These are phyloP conservation scores for Crotalaria pallida DNA, from an alignment of 306 rosid genomes.

Conservation along the genomic window DNA sequence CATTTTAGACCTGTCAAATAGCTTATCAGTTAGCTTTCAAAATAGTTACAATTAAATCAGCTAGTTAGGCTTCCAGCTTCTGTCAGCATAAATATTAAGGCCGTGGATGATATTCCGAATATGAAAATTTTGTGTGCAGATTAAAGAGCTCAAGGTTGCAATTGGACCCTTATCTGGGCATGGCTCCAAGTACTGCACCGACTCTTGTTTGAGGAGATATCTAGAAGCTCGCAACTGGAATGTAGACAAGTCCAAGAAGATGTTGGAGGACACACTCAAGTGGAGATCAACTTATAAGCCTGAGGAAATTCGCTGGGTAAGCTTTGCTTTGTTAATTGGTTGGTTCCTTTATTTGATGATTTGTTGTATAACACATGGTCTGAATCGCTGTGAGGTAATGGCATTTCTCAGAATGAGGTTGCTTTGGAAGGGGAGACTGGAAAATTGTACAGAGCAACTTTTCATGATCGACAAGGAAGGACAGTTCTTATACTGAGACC, in stretches of 20 bases:
- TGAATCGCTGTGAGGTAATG: not conserved
- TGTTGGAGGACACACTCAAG: constrained; percentile 68
- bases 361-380: not conserved
- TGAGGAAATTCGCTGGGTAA: constrained; percentile 57
- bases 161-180: constrained; percentile 71
- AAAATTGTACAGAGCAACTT: constrained; percentile 68
- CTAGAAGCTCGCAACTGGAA: constrained; percentile 85
- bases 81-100: too few species aligned
- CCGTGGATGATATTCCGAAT: not conserved
- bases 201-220: constrained; percentile 68
- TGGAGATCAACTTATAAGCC: constrained; percentile 83
- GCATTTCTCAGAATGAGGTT: constrained; percentile 34
- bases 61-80: too few species aligned
- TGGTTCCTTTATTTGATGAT: not conserved
- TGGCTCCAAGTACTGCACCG: constrained; percentile 53
- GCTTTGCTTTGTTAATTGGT: not conserved
- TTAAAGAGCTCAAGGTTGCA: constrained; percentile 58
- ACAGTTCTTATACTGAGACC: constrained; percentile 44
- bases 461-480: constrained; percentile 67
- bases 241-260: constrained; percentile 67
- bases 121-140: constrained; percentile 22
- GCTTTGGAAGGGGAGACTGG: constrained; percentile 56
- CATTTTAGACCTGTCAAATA: too few species aligned
- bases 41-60: too few species aligned
- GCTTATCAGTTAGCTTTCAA: too few species aligned